phyloP scores from a whole-genome alignment of 441 rosid genomes.

The Pelargonium australe region DNA sequence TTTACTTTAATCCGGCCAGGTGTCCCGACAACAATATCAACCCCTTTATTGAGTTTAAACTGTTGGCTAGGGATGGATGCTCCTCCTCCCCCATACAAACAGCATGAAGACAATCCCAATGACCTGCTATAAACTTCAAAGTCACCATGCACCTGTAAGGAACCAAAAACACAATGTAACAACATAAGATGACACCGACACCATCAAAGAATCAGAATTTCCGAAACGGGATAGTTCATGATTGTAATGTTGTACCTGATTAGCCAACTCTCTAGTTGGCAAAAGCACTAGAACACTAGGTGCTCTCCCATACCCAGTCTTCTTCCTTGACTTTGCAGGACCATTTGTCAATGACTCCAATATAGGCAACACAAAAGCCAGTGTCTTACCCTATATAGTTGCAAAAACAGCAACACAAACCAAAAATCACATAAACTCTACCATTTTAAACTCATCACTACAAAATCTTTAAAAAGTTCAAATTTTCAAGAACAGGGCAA shows the following conservation, averaged over 20 bases:
- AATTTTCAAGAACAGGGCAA: neutral
- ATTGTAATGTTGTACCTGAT: slow-evolving; percentile 44
- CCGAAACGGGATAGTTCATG: neutral
- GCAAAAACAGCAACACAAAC: slow-evolving; percentile 5
- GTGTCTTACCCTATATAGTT: slow-evolving; percentile 71
- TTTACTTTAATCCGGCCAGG: slow-evolving; percentile 89
- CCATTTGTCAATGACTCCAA: slow-evolving; percentile 81
- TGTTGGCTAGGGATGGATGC: slow-evolving; percentile 59
- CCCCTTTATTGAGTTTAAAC: slow-evolving; percentile 60
- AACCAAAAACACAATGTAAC: slow-evolving; percentile 6
- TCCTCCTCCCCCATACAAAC: slow-evolving; percentile 69
- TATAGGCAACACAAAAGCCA: slow-evolving; percentile 91
- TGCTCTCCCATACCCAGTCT: slow-evolving; percentile 71
- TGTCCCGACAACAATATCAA: slow-evolving; percentile 84
- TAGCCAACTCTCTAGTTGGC: slow-evolving; percentile 92
- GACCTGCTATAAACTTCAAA: slow-evolving; percentile 74
- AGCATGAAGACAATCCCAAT: slow-evolving; percentile 66
- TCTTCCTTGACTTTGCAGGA: slow-evolving; percentile 43
- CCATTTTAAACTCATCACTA: neutral
- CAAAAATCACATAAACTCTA: neutral
- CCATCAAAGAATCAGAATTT: neutral
- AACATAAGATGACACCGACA: neutral
- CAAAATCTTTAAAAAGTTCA: neutral
- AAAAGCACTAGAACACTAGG: slow-evolving; percentile 86
- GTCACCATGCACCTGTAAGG: slow-evolving; percentile 56